Evolutionary conservation across 352 stramenopile species (phyloP).

Genomic region (Pythium sukuiense): DNA sequence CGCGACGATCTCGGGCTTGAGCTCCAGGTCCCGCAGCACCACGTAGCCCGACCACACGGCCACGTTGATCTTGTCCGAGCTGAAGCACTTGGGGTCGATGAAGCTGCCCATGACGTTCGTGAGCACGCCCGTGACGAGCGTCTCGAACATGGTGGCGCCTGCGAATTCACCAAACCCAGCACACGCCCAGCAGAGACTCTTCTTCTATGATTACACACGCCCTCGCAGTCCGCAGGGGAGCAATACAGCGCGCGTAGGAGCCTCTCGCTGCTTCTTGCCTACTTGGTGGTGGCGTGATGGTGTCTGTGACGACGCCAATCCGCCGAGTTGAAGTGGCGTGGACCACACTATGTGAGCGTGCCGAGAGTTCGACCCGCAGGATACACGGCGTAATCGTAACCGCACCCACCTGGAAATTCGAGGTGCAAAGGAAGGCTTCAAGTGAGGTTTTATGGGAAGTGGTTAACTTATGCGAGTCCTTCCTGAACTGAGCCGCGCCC

Average conservation of each 20-base stretch:
- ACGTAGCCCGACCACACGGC: slow-evolving; percentile 87
- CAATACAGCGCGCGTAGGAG: neutral
- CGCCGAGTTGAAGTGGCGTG: slow-evolving; percentile 18
- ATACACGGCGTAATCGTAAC: neutral
- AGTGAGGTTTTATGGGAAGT: slow-evolving; percentile 25
- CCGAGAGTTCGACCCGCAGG: neutral
- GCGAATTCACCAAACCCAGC: neutral
- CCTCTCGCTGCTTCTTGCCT: neutral
- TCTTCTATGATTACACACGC: neutral
- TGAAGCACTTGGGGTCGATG: slow-evolving; percentile 88
- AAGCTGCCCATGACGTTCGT: slow-evolving; percentile 85
- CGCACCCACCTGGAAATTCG: neutral
- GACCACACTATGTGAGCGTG: slow-evolving; percentile 12
- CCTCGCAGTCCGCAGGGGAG: neutral
- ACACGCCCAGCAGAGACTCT: neutral
- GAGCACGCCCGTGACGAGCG: slow-evolving; percentile 80
- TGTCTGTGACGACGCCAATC: slow-evolving; percentile 6
- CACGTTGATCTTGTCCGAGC: slow-evolving; percentile 88
- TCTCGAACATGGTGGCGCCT: slow-evolving; percentile 74
- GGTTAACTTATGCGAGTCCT: slow-evolving; percentile 20
- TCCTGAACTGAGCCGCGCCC: slow-evolving; percentile 4
- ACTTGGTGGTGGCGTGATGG: slow-evolving; percentile 2
- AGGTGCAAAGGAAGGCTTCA: slow-evolving; percentile 26
- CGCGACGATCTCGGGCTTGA: slow-evolving; percentile 74
- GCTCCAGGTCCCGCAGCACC: slow-evolving; percentile 76